These are phyloP conservation scores for Platanthera guangdongensis DNA, from an alignment of 106 monocot genomes.

Conservation along the genomic window DNA sequence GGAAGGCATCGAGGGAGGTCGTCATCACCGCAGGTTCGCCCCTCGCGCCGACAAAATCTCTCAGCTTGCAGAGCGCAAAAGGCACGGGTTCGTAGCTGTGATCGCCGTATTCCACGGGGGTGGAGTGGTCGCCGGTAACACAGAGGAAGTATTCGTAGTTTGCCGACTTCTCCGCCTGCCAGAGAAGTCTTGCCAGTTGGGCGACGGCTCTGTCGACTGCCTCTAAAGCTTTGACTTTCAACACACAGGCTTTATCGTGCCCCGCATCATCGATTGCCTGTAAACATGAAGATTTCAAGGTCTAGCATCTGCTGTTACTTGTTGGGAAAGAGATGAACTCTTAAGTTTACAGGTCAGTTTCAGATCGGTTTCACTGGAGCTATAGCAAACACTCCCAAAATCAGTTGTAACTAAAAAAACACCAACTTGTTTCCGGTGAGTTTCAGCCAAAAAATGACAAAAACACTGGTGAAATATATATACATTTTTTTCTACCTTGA, in stretches of 20 bases:
- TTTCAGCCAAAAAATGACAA: too few species aligned
- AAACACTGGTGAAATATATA: too few species aligned
- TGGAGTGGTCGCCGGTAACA: conserved; percentile 91
- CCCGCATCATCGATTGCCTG: conserved; percentile 98
- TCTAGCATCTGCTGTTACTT: background rate
- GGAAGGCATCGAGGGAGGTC: conserved; percentile 54
- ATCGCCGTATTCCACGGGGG: conserved; percentile 93
- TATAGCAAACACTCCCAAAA: too few species aligned
- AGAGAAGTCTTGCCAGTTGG: conserved; percentile 72
- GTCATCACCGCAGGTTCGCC: conserved; percentile 44
- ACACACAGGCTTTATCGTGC: conserved; percentile 73
- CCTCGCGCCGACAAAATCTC: conserved; percentile 47
- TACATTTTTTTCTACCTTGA: conserved; percentile 48
- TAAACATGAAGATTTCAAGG: background rate
- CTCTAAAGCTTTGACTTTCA: conserved; percentile 77
- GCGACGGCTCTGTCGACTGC: conserved; percentile 75
- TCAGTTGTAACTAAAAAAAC: too few species aligned
- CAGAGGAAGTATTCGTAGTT: conserved; percentile 65
- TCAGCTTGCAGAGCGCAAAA: conserved; percentile 56
- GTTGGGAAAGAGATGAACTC: background rate
- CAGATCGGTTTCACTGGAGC: too few species aligned
- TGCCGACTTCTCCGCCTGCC: conserved; percentile 62
- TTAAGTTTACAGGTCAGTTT: too few species aligned
- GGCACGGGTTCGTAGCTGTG: conserved; percentile 97
- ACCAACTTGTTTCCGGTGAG: too few species aligned